A percentile compares a stretch with the other conserved stretches of the same genome.
These are phyloP conservation scores for Fusarium annulatum DNA, from an alignment of 2,329 filamentous ascomycete genomes.

Conservation along the genomic window DNA sequence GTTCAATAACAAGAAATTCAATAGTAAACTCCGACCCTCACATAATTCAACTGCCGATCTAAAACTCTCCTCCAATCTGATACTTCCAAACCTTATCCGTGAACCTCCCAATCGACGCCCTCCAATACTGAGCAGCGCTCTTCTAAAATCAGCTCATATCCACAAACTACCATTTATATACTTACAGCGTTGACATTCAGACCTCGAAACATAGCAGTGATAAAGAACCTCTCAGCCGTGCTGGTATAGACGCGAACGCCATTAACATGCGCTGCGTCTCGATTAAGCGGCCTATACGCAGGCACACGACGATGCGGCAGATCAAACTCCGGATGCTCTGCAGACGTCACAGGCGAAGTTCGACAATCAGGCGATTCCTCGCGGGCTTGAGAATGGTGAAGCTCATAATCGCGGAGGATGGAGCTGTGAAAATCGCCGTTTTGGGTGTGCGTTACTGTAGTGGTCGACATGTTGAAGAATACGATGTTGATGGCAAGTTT, in stretches of 20 bases:
- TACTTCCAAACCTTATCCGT: constrained; percentile 30
- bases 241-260: constrained; percentile 20
- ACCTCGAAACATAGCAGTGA: constrained; percentile 25
- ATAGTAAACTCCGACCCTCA: background rate
- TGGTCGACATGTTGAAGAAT: constrained; percentile 15
- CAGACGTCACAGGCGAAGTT: background rate
- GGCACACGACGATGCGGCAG: constrained; percentile 24
- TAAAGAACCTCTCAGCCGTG: constrained; percentile 8
- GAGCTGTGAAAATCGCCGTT: constrained; percentile 18
- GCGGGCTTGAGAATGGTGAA: constrained; percentile 14
- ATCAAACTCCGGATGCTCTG: constrained; percentile 13
- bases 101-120: constrained; percentile 21
- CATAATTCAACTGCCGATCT: accelerated
- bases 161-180: accelerated
- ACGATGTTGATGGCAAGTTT: background rate
- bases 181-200: constrained; percentile 23
- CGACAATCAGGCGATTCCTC: background rate
- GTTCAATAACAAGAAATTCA: background rate
- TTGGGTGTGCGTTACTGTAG: background rate
- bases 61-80: constrained; percentile 28
- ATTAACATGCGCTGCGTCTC: background rate
- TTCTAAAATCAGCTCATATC: background rate
- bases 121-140: constrained; percentile 28
- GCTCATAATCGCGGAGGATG: constrained; percentile 25
- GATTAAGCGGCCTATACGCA: constrained; percentile 16